A percentile compares a stretch with the other conserved stretches of the same genome.
Conservation (phyloP, 2,329 filamentous ascomycete genomes). For the Pseudopyricularia javanii region DNA sequence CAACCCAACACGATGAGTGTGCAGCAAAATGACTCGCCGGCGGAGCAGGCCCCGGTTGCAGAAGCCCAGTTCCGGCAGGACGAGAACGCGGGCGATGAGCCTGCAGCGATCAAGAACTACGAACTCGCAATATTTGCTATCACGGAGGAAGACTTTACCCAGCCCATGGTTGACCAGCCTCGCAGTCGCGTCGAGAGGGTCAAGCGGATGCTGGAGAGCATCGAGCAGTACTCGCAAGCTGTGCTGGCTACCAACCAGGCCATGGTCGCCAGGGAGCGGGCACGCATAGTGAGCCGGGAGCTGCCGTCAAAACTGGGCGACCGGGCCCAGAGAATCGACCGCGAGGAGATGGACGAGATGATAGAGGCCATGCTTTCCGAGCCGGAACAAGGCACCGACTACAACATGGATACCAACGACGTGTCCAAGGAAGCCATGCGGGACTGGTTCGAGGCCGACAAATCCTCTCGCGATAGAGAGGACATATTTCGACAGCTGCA, state of each 20-base stretch:
- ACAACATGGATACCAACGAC: constrained; percentile 10
- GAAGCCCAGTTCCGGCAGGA: not conserved
- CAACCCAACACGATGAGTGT: not conserved
- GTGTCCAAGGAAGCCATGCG: constrained; percentile 5
- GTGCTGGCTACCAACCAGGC: constrained; percentile 18
- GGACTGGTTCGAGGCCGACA: not conserved
- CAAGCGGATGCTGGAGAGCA: constrained; percentile 14
- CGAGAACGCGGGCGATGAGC: not conserved
- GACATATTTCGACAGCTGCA: constrained; percentile 8
- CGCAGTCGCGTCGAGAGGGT: constrained; percentile 15
- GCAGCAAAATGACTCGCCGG: too few species aligned
- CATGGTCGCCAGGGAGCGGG: constrained; percentile 20
- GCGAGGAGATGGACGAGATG: constrained; percentile 13
- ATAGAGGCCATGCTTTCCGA: constrained; percentile 15
- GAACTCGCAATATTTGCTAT: constrained; percentile 20
- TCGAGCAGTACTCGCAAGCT: constrained; percentile 16
- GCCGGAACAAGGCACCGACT: constrained; percentile 8
- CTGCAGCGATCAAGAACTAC: constrained; percentile 11
- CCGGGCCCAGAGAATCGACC: not conserved
- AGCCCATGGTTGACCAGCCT: constrained; percentile 12
- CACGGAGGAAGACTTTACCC: constrained; percentile 14
- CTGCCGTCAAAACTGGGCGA: constrained; percentile 3
- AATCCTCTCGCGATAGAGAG: constrained; percentile 3
- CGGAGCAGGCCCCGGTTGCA: not conserved
- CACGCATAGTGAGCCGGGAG: constrained; percentile 14